A percentile compares a stretch with the other conserved stretches of the same genome.
These are phyloP conservation scores for Globisporangium ultimum DNA, from an alignment of 352 stramenopile species.

Conservation along the genomic window DNA sequence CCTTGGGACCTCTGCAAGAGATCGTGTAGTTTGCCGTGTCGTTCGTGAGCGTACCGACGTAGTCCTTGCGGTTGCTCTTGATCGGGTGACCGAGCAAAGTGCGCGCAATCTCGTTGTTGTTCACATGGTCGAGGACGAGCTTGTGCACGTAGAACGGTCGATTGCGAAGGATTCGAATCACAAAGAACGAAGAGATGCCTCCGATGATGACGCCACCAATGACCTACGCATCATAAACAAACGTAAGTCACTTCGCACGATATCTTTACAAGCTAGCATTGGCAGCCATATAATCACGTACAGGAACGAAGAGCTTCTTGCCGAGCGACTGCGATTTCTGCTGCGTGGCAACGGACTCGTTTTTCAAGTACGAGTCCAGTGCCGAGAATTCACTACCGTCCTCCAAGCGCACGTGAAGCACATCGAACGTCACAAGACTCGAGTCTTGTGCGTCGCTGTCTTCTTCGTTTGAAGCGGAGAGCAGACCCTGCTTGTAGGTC, in stretches of 20 bases:
- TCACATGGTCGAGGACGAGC: conserved; percentile 68
- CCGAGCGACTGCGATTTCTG: conserved; percentile 59
- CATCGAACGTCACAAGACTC: conserved; percentile 51
- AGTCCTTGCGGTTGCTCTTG: conserved; percentile 68
- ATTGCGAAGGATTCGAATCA: conserved; percentile 75
- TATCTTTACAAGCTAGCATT: background rate
- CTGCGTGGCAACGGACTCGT: conserved; percentile 46
- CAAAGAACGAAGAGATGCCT: conserved; percentile 62
- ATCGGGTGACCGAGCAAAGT: conserved; percentile 63
- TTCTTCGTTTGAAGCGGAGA: conserved; percentile 7
- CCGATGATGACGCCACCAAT: conserved; percentile 61
- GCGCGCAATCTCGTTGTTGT: conserved; percentile 62
- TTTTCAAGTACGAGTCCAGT: conserved; percentile 52
- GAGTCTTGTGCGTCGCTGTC: conserved; percentile 19
- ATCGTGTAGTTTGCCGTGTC: conserved; percentile 70
- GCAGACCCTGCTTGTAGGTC: conserved; percentile 42
- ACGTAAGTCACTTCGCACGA: background rate
- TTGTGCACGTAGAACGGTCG: conserved; percentile 81
- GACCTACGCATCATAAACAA: conserved; percentile 13
- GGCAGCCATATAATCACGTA: conserved; percentile 4
- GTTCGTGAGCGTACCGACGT: conserved; percentile 56
- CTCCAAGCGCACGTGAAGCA: conserved; percentile 37
- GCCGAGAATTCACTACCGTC: conserved; percentile 59
- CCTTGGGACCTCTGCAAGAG: conserved; percentile 56
- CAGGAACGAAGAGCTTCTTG: conserved; percentile 69